These are phyloP conservation scores for Lindgomyces ingoldianus DNA, from an alignment of 495 filamentous ascomycete genomes.

Conservation along the genomic window DNA sequence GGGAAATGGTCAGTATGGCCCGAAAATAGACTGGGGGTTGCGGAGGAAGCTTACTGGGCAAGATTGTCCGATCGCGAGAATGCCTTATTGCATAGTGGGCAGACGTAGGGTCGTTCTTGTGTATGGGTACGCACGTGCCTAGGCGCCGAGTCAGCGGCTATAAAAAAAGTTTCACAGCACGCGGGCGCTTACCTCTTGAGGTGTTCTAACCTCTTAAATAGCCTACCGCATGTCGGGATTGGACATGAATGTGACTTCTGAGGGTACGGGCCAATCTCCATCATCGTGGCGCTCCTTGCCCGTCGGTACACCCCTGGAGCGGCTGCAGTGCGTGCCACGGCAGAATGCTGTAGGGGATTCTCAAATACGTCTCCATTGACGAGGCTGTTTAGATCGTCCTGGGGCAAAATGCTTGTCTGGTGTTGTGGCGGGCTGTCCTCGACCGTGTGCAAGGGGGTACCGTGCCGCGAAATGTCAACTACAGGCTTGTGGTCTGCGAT, in stretches of 20 bases:
- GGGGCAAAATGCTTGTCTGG: slow-evolving; percentile 60
- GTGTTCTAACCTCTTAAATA: slow-evolving; percentile 99
- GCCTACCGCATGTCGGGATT: slow-evolving; percentile 94
- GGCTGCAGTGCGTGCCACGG: slow-evolving; percentile 59
- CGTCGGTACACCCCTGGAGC: slow-evolving; percentile 72
- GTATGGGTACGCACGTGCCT: slow-evolving; percentile 99
- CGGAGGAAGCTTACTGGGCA: slow-evolving; percentile 75
- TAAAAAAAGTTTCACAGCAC: slow-evolving; percentile 20
- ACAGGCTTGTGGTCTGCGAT: slow-evolving; percentile 62
- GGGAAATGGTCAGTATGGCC: slow-evolving; percentile 33
- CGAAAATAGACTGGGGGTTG: slow-evolving; percentile 25
- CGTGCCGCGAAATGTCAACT: slow-evolving; percentile 81
- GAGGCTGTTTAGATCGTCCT: slow-evolving; percentile 66
- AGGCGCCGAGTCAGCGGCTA: slow-evolving; percentile 58
- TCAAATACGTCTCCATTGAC: slow-evolving; percentile 63
- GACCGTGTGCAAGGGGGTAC: slow-evolving; percentile 78
- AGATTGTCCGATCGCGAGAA: slow-evolving; percentile 98
- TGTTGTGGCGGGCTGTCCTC: slow-evolving; percentile 77
- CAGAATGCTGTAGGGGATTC: slow-evolving; percentile 61
- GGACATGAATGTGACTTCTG: slow-evolving; percentile 98
- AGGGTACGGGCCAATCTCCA: slow-evolving; percentile 94
- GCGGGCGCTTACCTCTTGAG: slow-evolving; percentile 82
- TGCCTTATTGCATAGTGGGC: slow-evolving; percentile 95
- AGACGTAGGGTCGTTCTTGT: slow-evolving; percentile 97
- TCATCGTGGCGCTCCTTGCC: slow-evolving; percentile 91